Evolutionary conservation across 345 rosid species (phyloP), one percentile per base, ranked within the genome.

Genomic region (Hevea brasiliensis): DNA sequence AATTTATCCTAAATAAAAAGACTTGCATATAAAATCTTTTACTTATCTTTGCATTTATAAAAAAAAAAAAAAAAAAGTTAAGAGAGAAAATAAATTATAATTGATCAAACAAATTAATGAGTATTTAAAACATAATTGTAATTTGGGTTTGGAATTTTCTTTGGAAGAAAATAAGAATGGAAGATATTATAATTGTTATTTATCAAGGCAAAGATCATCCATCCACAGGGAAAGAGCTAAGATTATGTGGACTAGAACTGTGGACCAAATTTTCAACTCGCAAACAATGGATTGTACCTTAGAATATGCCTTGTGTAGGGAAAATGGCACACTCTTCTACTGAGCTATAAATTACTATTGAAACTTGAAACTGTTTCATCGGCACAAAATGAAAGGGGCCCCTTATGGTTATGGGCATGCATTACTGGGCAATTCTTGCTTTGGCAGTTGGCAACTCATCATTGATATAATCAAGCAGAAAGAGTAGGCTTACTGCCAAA

Each of bases 391-490:
- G 23, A n/a, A 35, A 27, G 40, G 7, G 8, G 17, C 1, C 23
- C n/a, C 12, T 8, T 44, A 44, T 44, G 12, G 5, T 8, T 44
- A 75, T 35, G 60, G 68, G 32, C 47, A 45, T 72, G 78, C 70
- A 78, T 78, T 78, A 73, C 76, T 55, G 76, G 76, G 76, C 76
- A 70, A 44, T 58, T 58, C 54, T 58, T 70, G 53, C 50, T 42
- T 44, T 57, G 73, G 73, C 73, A 70, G 73, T 44, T 10, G 65
- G 18, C 18, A 26, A 58, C 23, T 40, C 40, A 53, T 3, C 11
- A 13, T 21, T 29, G 37, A 7, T 29, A 27, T 18, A 23, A 5
- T 12, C 0, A 37, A 20, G 53, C 37, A 56, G 17, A 3, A 12
- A 68, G 62, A 15, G 53, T 41, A 14, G 45, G 9, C 41, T 58